These are phyloP conservation scores for Cornus florida DNA, from an alignment of 148 eudicot species.

Conservation along the genomic window DNA sequence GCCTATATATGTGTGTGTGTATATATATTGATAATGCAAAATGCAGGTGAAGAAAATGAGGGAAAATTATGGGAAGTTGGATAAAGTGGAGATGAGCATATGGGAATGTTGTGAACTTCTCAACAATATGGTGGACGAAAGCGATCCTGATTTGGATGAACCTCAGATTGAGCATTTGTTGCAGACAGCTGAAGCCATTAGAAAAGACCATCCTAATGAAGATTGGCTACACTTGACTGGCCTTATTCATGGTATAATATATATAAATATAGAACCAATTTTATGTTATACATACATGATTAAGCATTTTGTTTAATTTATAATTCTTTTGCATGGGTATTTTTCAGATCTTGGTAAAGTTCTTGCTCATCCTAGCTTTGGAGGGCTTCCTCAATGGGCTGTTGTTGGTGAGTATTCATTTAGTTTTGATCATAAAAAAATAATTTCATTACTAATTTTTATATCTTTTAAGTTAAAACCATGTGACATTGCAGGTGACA, in stretches of 20 bases:
- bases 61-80: constrained; percentile 60
- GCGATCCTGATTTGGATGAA: constrained; percentile 88
- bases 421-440: too few species aligned
- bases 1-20: too few species aligned
- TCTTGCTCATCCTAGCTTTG: constrained; percentile 69
- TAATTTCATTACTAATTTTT: too few species aligned
- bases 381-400: constrained; percentile 93
- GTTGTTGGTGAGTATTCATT: constrained; percentile 55
- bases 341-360: constrained; percentile 85
- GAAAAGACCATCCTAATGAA: constrained; percentile 80
- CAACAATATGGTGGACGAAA: constrained; percentile 78
- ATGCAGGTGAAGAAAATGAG: constrained; percentile 77
- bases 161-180: constrained; percentile 86
- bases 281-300: not conserved
- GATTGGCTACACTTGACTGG: constrained; percentile 90
- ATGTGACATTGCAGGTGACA: constrained; percentile 38
- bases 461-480: not conserved
- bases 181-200: constrained; percentile 83
- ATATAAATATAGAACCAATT: not conserved
- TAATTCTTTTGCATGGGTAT: not conserved
- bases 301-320: not conserved
- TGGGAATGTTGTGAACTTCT: constrained; percentile 91
- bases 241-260: constrained; percentile 71
- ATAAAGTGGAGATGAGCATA: constrained; percentile 81
- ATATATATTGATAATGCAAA: not conserved